Conservation (phyloP, 257 asterid genomes). For the Gentiana straminea region DNA sequence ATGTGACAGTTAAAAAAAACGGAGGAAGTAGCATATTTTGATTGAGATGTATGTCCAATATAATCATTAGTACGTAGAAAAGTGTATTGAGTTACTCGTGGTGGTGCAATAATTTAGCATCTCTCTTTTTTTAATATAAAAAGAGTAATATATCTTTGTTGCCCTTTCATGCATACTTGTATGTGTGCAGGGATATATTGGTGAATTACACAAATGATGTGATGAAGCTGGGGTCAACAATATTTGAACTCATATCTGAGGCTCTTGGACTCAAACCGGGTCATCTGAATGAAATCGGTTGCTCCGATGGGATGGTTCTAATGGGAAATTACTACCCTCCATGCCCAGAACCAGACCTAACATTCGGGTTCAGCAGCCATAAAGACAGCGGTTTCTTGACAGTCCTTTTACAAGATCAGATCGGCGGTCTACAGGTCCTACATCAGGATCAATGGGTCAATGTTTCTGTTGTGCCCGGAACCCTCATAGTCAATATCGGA, state of each 20-base stretch:
- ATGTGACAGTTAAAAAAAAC: no score
- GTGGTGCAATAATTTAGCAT: no score
- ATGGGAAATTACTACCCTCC: constrained; percentile 11
- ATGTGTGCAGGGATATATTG: constrained; percentile 2
- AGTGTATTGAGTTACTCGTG: no score
- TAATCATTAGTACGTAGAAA: no score
- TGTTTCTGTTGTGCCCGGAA: constrained; percentile 5
- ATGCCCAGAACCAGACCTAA: constrained; percentile 10
- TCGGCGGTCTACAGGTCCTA: constrained; percentile 15
- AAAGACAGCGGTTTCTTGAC: constrained; percentile 10
- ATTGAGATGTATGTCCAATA: no score
- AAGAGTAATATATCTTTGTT: no score
- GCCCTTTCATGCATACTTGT: no score
- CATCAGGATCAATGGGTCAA: constrained; percentile 14
- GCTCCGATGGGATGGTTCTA: constrained; percentile 2
- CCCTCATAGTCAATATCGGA: constrained; percentile 11
- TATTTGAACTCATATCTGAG: constrained; percentile 12
- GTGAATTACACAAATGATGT: constrained; percentile 1
- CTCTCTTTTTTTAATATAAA: no score
- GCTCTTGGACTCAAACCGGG: constrained; percentile 6
- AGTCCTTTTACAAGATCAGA: constrained; percentile 10
- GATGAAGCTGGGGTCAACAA: constrained; percentile 2
- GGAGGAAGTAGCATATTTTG: no score
- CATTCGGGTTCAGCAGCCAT: constrained; percentile 9
- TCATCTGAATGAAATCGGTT: constrained; percentile 5